phyloP scores from a whole-genome alignment of 306 rosid genomes.

The Cicer pinnatifidum region DNA sequence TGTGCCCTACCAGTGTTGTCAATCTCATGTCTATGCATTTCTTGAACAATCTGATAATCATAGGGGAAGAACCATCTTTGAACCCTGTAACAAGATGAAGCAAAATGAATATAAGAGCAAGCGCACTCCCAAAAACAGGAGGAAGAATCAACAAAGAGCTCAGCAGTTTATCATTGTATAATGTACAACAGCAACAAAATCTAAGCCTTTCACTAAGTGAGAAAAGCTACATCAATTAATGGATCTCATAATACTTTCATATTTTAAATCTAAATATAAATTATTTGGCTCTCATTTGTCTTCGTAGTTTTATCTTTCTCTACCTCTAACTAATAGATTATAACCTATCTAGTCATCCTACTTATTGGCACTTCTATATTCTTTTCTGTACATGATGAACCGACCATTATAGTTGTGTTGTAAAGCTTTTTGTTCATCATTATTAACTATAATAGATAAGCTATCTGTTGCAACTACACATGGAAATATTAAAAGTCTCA shows the following conservation, averaged over 20 bases:
- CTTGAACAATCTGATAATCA: slow-evolving; percentile 92
- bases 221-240: neutral
- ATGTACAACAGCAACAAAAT: neutral
- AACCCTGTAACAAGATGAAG: slow-evolving; percentile 58
- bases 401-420: neutral
- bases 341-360: slow-evolving; percentile 7
- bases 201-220: slow-evolving; percentile 1
- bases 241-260: neutral
- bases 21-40: slow-evolving; percentile 75
- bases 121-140: neutral
- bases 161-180: neutral
- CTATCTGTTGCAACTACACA: slow-evolving; percentile 16
- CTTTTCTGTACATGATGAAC: neutral
- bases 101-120: slow-evolving; percentile 31
- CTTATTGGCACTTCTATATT: neutral
- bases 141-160: neutral
- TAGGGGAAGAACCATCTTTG: slow-evolving; percentile 97
- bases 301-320: neutral
- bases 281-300: neutral
- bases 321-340: slow-evolving; percentile 2
- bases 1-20: slow-evolving; percentile 64
- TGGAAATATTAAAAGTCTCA: slow-evolving; percentile 5
- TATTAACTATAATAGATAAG: neutral
- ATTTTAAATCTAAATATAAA: neutral
- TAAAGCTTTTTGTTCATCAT: neutral